Conservation (phyloP, 23 red algal species). For the Gracilaria caudata region DNA sequence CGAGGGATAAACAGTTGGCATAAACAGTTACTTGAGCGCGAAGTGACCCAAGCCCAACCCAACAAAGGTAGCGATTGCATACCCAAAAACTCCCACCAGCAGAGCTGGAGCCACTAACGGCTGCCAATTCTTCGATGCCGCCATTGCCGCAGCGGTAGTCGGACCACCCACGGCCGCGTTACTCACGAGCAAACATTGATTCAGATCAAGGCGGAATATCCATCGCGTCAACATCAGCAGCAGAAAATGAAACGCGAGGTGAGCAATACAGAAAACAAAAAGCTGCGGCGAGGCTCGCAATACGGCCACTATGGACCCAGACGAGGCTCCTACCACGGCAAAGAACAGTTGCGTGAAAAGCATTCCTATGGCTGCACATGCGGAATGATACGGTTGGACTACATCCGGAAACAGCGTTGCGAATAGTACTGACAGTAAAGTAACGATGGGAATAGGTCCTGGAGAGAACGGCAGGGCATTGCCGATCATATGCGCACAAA, state of each 20-base stretch:
- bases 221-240: constrained; percentile 34
- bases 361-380: constrained; percentile 52
- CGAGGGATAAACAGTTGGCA: too few relatives aligned
- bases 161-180: constrained; percentile 92
- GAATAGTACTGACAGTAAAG: constrained; percentile 51
- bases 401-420: constrained; percentile 66
- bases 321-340: constrained; percentile 66
- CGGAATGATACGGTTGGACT: constrained; percentile 23
- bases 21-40: constrained; percentile 19
- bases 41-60: constrained; percentile 56
- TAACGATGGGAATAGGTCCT: constrained; percentile 59
- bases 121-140: constrained; percentile 63
- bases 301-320: constrained; percentile 65
- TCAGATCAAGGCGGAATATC: constrained; percentile 41
- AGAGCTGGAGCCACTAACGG: constrained; percentile 65
- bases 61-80: constrained; percentile 77
- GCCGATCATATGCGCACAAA: constrained; percentile 15
- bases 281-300: constrained; percentile 65
- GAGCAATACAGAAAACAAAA: constrained; percentile 69
- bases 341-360: constrained; percentile 91
- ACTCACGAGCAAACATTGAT: constrained; percentile 65
- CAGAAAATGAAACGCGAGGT: constrained; percentile 69
- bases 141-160: constrained; percentile 89
- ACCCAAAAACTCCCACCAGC: constrained; percentile 86
- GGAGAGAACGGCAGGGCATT: constrained; percentile 21